These are phyloP conservation scores for Citrullus colocynthis DNA, from an alignment of 306 rosid genomes.

Conservation along the genomic window DNA sequence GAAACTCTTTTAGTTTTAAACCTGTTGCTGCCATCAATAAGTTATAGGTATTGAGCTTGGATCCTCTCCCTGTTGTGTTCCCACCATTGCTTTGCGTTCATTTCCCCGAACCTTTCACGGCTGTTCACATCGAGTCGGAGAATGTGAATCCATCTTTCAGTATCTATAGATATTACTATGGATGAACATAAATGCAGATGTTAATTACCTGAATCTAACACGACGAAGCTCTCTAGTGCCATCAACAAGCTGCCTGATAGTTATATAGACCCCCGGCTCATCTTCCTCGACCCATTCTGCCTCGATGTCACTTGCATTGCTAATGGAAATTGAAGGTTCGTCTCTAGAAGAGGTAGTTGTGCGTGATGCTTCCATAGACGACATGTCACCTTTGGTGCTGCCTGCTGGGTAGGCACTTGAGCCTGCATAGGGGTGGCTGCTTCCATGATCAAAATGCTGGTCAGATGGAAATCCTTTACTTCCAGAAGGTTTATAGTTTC, in stretches of 20 bases:
- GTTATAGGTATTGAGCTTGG: slow-evolving; percentile 69
- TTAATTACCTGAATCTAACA: slow-evolving; percentile 69
- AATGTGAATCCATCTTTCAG: not conserved
- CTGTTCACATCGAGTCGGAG: slow-evolving; percentile 23
- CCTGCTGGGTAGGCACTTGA: slow-evolving; percentile 16
- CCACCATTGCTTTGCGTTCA: slow-evolving; percentile 80
- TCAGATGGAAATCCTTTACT: slow-evolving; percentile 14
- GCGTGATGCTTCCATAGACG: slow-evolving; percentile 56
- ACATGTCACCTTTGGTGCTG: slow-evolving; percentile 8
- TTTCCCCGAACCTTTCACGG: slow-evolving; percentile 72
- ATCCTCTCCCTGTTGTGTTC: slow-evolving; percentile 77
- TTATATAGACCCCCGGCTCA: slow-evolving; percentile 77
- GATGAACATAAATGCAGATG: not conserved
- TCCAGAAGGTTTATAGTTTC: slow-evolving; percentile 8
- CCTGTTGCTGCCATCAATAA: not conserved
- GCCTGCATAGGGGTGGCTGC: slow-evolving; percentile 12
- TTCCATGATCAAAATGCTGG: slow-evolving; percentile 5
- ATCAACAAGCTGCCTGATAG: slow-evolving; percentile 61
- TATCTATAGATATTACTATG: not conserved
- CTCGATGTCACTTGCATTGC: slow-evolving; percentile 66
- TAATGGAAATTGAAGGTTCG: slow-evolving; percentile 53
- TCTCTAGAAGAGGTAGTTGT: slow-evolving; percentile 72
- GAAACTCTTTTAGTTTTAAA: not conserved
- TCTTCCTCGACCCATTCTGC: slow-evolving; percentile 85
- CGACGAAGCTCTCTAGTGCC: slow-evolving; percentile 85